Evolutionary conservation across 306 rosid genomes (phyloP), one percentile per base, ranked within the genome.

Genomic region (Gynostemma pentaphyllum): DNA sequence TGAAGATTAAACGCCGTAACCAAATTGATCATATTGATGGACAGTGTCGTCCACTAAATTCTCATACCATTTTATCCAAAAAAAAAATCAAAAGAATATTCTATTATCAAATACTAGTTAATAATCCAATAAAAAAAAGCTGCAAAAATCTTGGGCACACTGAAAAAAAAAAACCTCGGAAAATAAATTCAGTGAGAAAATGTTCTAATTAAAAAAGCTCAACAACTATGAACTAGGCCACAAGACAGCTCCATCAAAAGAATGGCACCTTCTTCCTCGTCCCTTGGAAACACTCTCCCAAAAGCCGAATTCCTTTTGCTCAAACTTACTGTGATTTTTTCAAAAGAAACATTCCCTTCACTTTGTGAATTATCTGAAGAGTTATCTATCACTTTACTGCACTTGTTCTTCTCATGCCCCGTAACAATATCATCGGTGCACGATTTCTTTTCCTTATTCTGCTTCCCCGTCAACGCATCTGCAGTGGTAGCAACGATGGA

Each of bases 261-360:
- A 45, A 81, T 27, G n/a, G 97, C 95, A 0, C 87, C 89, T 74
- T 82, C 78, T 48, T 76, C 87, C 69, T 85, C 95, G 36, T 91
- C 92, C 10, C 64, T 50, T 5, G 96, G 83, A 70, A 81, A 76
- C 28, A 74, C 77, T 44, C 78, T 74, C 2, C 62, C 59, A 50
- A 74, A 68, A 45, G 62, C 67, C 0, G 82, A 67, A 47, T 64
- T 71, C 6, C 41, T 67, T 45, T 64, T 67, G 44, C 77, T 79
- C 69, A 72, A 70, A 45, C 74, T 69, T 10, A 64, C 41, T 23
- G 78, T 68, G 11, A 70, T 74, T 24, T 69, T 7, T n/a, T 16
- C 69, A 61, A 75, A 86, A 36, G 72, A 69, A 30, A 66, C 57
- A 12, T 34, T 27, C 42, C 46, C 61, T 41, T 66, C 72, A 24